Base-by-base conservation (phyloP, 2,329 filamentous ascomycete genomes). In the Fusarium sp. region DNA sequence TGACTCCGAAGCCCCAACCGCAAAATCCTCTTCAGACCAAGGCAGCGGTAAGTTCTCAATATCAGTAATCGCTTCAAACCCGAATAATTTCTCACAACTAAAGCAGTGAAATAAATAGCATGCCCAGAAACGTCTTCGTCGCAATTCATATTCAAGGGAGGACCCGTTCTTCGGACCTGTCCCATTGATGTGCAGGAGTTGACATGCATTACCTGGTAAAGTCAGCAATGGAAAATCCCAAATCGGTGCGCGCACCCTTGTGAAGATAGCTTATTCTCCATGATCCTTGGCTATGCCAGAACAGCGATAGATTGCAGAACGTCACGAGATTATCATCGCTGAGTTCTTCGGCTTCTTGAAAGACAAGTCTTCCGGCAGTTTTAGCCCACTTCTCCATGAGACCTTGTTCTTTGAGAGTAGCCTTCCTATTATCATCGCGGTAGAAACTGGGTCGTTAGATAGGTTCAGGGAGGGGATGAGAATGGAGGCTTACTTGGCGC, bases 251-350 rank as follows among this genome's bases (percentile, higher is more conserved):
- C 8, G 5, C 39, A 61, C 74, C 73, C 38, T 73, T 76, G n/a
- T 76, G 64, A 1, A 76, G 53, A 26, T 76, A 66, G 5, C 73
- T 74, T 20, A 69, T 69, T 4, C 64, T 61, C 74, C 74, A 76
- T 7, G 71, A 74, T 0, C 74, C 74, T 7, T 76, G 69, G 6
- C 73, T 76, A 14, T 76, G 65, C 74, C 74, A 76, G 7, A 76
- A 76, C 0, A 76, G 31, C 7, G 73, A 56, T 20, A 76, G 47
- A 7, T 73, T 76, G 28, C 48, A 73, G 6, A 71, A 74, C 0
- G 73, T 73, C 3, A 71, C 66, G 1, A 76, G n/a, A 7, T 71
- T 76, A 28, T 76, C 66, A 3, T 76, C 61, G 0, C 31, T 13
- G 0, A 76, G 69, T 0, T 73, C 61, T 33, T 76, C 71, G 0